Evolutionary conservation across 495 filamentous ascomycete genomes (phyloP), one percentile per base, ranked within the genome.

Genomic region (Hypomontagnella submonticulosa): DNA sequence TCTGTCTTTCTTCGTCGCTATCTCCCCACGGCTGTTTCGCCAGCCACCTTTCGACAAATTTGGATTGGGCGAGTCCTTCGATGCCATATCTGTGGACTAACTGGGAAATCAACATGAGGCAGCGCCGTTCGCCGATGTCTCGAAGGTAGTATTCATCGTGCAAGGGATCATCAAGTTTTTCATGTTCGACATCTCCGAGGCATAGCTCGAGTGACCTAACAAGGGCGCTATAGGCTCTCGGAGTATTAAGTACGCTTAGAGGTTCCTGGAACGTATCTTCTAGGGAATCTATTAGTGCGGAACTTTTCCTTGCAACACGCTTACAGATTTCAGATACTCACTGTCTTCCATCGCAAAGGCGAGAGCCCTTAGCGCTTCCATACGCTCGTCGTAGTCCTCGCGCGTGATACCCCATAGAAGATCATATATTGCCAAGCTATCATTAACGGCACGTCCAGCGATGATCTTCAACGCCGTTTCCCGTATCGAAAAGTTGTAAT

Each of bases 41-140:
- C 4, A 87, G 74, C 84, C 84, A 87, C 48, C 78, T 82, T 49
- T 83, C 79, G 13, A 87, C 76, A 57, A 87, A 84, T 19, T 75
- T 73, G 38, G 81, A 77, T 50, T 80, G 76, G 46, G 86, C 60
- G 7, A 85, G 56, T 43, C 74, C 77, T 20, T 76, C 73, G 20
- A 73, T 61, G 15, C 75, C 79, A 44, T 72, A 78, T 44, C 76
- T 76, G 33, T 75, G 75, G n/a, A 80, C 63, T 1, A 85, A 70
- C 42, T 80, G 75, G 30, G 67, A 66, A 38, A 83, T 62, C 11
- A 85, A 73, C 53, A 83, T 72, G 15, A 87, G 74, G 60, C 80
- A 82, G 13, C 79, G 73, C 64, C 80, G 79, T 69, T 85, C 84
- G 23, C 76, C 71, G 56, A 79, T 77, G 57, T 86, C 84, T 57